phyloP scores from a whole-genome alignment of 1,284 basidiomycete species.

The Cryptococcus maquisensis region DNA sequence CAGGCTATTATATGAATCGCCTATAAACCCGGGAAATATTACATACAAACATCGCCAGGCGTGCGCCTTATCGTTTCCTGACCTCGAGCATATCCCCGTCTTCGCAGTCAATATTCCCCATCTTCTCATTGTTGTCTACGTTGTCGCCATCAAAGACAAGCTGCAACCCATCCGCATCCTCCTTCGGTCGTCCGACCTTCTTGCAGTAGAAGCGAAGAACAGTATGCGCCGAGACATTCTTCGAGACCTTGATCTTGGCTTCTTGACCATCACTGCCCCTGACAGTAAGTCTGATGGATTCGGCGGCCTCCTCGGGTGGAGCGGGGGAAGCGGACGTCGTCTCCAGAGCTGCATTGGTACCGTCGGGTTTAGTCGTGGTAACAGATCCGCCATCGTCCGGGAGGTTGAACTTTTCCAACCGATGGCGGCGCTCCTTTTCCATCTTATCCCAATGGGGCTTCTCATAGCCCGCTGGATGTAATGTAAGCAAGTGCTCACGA shows the following conservation, averaged over 20 bases:
- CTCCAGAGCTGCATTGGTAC: neutral
- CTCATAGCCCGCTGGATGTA: slow-evolving; percentile 28
- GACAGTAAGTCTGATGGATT: slow-evolving; percentile 1
- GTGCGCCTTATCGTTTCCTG: neutral
- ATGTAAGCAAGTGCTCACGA: neutral
- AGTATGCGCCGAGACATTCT: slow-evolving; percentile 1
- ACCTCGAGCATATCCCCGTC: slow-evolving; percentile 32
- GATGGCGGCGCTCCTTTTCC: slow-evolving; percentile 7
- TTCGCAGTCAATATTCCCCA: slow-evolving; percentile 29
- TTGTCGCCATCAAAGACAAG: slow-evolving; percentile 29
- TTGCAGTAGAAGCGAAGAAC: slow-evolving; percentile 21
- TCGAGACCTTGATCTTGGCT: slow-evolving; percentile 2
- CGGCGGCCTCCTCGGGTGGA: neutral
- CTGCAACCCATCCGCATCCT: slow-evolving; percentile 8
- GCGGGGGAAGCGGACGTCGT: neutral
- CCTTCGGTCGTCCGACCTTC: slow-evolving; percentile 8
- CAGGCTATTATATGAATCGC: too few relatives aligned
- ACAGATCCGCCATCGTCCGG: neutral
- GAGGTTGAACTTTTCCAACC: neutral
- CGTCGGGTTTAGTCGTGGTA: neutral
- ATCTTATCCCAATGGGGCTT: slow-evolving; percentile 22
- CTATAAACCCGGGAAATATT: neutral
- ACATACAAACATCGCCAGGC: neutral
- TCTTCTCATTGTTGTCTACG: slow-evolving; percentile 10
- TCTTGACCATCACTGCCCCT: slow-evolving; percentile 1